Base-by-base conservation (phyloP, 1,284 basidiomycete species). In the Meira nashicola region DNA sequence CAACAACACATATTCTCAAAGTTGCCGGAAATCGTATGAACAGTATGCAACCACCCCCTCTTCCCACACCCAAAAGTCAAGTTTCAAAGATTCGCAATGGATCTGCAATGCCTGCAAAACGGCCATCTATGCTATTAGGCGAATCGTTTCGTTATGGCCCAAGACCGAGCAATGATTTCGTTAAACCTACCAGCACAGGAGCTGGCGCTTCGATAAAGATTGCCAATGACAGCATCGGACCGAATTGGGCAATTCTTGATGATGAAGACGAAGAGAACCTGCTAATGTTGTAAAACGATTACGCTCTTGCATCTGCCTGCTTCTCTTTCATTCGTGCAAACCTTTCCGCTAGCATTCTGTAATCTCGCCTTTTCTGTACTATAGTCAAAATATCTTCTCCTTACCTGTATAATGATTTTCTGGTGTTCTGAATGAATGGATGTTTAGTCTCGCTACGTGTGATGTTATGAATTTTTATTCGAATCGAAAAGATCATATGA, bases 181-280 rank as follows among this genome's bases (percentile, higher is more conserved):
- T 43, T 2, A 43, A 49, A 37, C 43, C 55, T 21, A 11, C 8
- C 10, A 54, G 25, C 11, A 28, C 40, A 12, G 46, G 55, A 38
- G 41, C 28, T 7, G 55, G 55, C 17, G 55, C 43, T 25, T 23
- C 47, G 19, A n/a, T 19, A 19, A 12, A 52, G 25, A 5, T 17
- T 33, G 39, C 51, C 51, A 39, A 53, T 41, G 37, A 41, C 9
- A 47, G 40, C 40, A 33, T 33, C 8, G 54, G 55, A n/a, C 55
- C 55, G 12, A 59, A 59, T 44, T 59, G 58, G 58, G 58, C 58
- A 17, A 52, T 59, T 11, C 41, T 59, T 2, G 46, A 50, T 6
- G 57, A 58, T 15, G 57, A 39, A 37, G 57, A 58, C 15, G 57
- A 46, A 23, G n/a, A 21, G 17, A 37, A 44, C 38, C 17, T 39